phyloP scores from a whole-genome alignment of 2,329 filamentous ascomycete species.

The Monosporascus cannonballus region DNA sequence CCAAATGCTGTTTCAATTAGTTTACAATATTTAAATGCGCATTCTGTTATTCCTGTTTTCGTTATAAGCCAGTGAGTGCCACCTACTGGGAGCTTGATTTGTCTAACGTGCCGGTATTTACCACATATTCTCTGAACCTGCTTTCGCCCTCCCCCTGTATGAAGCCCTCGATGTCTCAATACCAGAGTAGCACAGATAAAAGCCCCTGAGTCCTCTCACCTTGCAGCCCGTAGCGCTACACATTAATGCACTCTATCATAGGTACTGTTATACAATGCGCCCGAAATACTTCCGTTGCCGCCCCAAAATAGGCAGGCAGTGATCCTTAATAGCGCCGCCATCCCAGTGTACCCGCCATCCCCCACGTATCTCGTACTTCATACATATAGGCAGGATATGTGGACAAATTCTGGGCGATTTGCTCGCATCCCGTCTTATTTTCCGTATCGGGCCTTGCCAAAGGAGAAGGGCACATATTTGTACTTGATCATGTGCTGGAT shows the following conservation, averaged over 20 bases:
- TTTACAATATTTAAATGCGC: too few relatives aligned
- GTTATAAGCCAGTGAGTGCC: too few relatives aligned
- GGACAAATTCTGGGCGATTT: not conserved
- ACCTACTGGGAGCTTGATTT: too few relatives aligned
- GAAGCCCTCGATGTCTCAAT: too few relatives aligned
- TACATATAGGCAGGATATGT: not conserved
- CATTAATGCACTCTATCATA: not conserved
- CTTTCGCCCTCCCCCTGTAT: too few relatives aligned
- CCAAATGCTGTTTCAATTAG: too few relatives aligned
- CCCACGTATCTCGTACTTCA: not conserved
- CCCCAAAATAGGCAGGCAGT: not conserved
- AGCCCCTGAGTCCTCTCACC: not conserved
- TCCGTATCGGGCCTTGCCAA: constrained; percentile 79
- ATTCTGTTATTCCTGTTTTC: too few relatives aligned
- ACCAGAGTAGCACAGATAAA: too few relatives aligned
- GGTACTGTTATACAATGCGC: not conserved
- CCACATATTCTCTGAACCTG: too few relatives aligned
- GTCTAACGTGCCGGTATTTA: too few relatives aligned
- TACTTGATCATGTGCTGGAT: constrained; percentile 99
- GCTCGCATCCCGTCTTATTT: constrained; percentile 48
- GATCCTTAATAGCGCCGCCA: not conserved
- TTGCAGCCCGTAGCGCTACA: not conserved
- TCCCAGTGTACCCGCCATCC: not conserved
- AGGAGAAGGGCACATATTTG: constrained; percentile 89
- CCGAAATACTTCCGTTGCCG: not conserved